phyloP scores from a whole-genome alignment of 192 early-diverging fungal genomes.

The Backusella liffmaniae region DNA sequence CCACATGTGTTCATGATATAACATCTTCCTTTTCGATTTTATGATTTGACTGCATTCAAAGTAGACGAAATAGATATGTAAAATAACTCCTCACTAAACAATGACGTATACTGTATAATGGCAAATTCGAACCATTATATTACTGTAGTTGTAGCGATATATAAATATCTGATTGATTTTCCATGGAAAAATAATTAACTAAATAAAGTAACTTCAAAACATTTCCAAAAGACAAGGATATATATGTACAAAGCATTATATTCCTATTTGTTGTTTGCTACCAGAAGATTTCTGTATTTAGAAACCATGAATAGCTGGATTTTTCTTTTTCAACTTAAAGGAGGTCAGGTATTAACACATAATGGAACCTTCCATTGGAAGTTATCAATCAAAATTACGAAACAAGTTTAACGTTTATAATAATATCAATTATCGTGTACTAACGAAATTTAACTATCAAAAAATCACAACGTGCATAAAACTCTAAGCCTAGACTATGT shows the following conservation, averaged over 20 bases:
- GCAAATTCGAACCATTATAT: background rate
- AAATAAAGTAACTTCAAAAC: background rate
- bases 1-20: background rate
- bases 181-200: background rate
- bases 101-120: background rate
- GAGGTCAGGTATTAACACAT: background rate
- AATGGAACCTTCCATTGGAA: background rate
- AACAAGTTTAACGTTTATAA: too few relatives aligned
- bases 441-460: background rate
- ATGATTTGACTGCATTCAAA: background rate
- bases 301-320: background rate
- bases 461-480: background rate
- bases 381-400: background rate
- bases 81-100: background rate
- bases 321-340: background rate
- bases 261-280: background rate
- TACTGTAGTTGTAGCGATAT: too few relatives aligned
- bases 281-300: background rate
- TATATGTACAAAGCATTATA: too few relatives aligned
- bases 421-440: background rate
- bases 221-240: too few relatives aligned
- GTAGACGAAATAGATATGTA: background rate
- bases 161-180: too few relatives aligned
- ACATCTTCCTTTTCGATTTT: background rate
- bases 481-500: too few relatives aligned